Evolutionary conservation across 2,329 filamentous ascomycete genomes (phyloP).

Genomic region (Aaosphaeria pasadenensis): DNA sequence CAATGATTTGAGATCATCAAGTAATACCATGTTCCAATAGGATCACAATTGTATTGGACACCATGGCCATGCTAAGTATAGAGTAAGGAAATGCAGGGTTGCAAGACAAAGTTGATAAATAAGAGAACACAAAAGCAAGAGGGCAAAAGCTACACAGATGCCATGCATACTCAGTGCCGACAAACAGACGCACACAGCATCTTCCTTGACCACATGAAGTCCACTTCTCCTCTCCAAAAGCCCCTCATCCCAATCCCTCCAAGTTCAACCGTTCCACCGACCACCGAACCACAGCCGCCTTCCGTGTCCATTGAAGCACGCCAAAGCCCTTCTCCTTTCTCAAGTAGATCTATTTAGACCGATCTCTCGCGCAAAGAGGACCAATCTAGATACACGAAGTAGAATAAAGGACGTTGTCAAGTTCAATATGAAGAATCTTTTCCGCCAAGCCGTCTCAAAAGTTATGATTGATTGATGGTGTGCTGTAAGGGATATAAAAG

Average conservation of each 20-base stretch:
- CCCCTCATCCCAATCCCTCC: constrained; percentile 17
- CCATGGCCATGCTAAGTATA: too few species aligned
- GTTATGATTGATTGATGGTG: constrained; percentile 31
- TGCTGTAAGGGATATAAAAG: constrained; percentile 36
- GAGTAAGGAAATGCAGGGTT: too few species aligned
- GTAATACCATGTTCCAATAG: too few species aligned
- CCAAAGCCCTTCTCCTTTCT: constrained; percentile 17
- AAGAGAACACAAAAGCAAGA: not conserved
- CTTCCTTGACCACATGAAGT: constrained; percentile 16
- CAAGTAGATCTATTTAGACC: constrained; percentile 10
- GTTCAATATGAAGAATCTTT: constrained; percentile 5
- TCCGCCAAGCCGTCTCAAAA: constrained; percentile 38
- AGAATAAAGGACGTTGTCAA: constrained; percentile 1
- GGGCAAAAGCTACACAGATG: constrained; percentile 12
- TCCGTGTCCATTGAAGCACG: constrained; percentile 19
- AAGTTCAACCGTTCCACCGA: constrained; percentile 16
- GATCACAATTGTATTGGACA: too few species aligned
- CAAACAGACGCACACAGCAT: constrained; percentile 15
- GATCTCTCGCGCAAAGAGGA: constrained; percentile 1
- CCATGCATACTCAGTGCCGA: constrained; percentile 24
- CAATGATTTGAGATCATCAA: too few species aligned
- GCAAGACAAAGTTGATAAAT: not conserved
- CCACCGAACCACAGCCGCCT: constrained; percentile 32
- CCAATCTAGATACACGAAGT: constrained; percentile 3
- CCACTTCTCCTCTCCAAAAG: constrained; percentile 16